Percentiles rank a stretch among this genome's conserved stretches.
phyloP scores from a whole-genome alignment of 164 flowering plant species.

The Tetrastigma voinierianum region DNA sequence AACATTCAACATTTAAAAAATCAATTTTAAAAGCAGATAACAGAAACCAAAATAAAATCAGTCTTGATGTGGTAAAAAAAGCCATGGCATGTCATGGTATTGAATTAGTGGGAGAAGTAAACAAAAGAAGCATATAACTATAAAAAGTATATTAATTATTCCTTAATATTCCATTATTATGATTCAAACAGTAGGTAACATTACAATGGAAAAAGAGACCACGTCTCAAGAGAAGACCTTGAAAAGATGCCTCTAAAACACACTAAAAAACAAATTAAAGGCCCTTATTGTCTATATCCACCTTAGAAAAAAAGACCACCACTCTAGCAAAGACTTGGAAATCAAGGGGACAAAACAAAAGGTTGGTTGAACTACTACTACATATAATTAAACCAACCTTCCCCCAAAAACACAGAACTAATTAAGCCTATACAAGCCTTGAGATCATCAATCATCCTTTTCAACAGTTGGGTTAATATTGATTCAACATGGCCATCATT shows the following conservation, averaged over 20 bases:
- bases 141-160: too few relatives aligned
- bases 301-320: conserved; percentile 16
- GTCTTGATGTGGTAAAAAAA: too few relatives aligned
- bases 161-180: conserved; percentile 1
- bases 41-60: too few relatives aligned
- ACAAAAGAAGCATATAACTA: too few relatives aligned
- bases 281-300: conserved; percentile 8
- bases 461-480: conserved; percentile 15
- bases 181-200: background rate
- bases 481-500: conserved; percentile 22
- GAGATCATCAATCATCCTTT: conserved; percentile 3
- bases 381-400: conserved; percentile 7
- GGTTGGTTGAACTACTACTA: conserved; percentile 11
- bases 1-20: too few relatives aligned
- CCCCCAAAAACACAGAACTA: conserved; percentile 4
- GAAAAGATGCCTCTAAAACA: conserved; percentile 24
- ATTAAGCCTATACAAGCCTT: conserved; percentile 17
- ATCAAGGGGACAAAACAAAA: background rate
- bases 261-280: conserved; percentile 9
- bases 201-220: conserved; percentile 16
- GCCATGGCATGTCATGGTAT: too few relatives aligned
- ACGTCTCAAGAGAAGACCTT: background rate
- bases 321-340: background rate
- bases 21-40: too few relatives aligned
- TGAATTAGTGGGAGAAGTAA: too few relatives aligned